These are phyloP conservation scores for Trichoderma breve DNA, from an alignment of 2,329 filamentous ascomycete species.

Conservation along the genomic window DNA sequence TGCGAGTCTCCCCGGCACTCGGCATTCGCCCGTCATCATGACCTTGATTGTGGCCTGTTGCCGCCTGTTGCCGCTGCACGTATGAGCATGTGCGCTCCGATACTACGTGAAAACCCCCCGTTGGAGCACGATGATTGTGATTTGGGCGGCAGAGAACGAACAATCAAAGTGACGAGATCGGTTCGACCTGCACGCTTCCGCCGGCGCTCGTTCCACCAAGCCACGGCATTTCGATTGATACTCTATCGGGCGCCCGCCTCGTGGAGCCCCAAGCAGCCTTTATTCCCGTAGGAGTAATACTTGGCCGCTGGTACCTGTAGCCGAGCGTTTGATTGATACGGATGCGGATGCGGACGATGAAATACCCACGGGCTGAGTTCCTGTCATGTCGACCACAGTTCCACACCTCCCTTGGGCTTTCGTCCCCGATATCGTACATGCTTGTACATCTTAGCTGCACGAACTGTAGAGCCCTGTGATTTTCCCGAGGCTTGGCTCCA, in stretches of 20 bases:
- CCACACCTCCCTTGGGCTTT: background rate
- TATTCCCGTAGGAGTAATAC: constrained; percentile 16
- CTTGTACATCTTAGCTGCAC: background rate
- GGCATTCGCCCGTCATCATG: constrained; percentile 3
- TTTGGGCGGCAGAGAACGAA: background rate
- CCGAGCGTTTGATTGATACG: background rate
- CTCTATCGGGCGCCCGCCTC: constrained; percentile 7
- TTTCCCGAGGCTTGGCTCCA: constrained; percentile 12
- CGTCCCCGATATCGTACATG: constrained; percentile 1
- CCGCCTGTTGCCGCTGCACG: background rate
- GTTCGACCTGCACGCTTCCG: background rate
- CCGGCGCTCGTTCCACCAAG: background rate
- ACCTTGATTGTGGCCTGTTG: background rate
- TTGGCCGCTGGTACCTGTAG: background rate
- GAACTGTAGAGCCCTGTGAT: constrained; percentile 2
- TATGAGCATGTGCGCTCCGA: background rate
- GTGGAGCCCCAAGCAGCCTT: background rate
- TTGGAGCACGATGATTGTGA: background rate
- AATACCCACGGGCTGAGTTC: background rate
- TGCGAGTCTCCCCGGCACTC: background rate
- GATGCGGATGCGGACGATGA: background rate
- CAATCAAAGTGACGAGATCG: background rate
- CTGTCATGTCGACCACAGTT: background rate
- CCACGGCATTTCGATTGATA: constrained; percentile 3
- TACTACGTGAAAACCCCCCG: background rate